Percentiles rank a stretch among this genome's conserved stretches.
phyloP scores from a whole-genome alignment of 73 alveolate genomes.

The Diophrys sp. region DNA sequence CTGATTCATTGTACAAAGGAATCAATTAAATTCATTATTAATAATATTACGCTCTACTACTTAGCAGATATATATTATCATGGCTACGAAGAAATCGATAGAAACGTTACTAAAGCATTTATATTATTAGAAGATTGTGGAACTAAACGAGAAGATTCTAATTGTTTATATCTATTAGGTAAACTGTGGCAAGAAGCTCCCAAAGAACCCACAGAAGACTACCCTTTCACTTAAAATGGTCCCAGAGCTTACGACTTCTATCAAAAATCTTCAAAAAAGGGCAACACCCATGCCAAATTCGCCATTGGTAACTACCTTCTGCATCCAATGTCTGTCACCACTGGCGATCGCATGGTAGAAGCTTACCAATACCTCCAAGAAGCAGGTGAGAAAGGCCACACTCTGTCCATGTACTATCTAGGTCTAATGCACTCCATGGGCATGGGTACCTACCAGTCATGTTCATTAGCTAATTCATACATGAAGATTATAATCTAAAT shows the following conservation, averaged over 20 bases:
- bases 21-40: too few relatives aligned
- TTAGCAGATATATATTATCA: background rate
- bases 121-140: background rate
- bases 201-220: background rate
- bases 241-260: background rate
- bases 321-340: background rate
- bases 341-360: background rate
- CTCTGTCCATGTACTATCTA: slow-evolving; percentile 27
- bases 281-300: background rate
- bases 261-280: background rate
- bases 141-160: background rate
- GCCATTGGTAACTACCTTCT: background rate
- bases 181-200: background rate
- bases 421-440: slow-evolving; percentile 49
- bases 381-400: slow-evolving; percentile 48
- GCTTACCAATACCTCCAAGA: slow-evolving; percentile 24
- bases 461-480: slow-evolving; percentile 39
- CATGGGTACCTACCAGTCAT: slow-evolving; percentile 37
- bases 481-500: too few relatives aligned
- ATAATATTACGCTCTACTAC: background rate
- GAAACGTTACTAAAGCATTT: background rate
- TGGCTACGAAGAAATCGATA: background rate
- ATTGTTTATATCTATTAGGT: background rate
- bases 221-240: background rate
- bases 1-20: too few relatives aligned